Conservation (phyloP, 371 early-diverging fungal species). For the Parasitella parasitica region DNA sequence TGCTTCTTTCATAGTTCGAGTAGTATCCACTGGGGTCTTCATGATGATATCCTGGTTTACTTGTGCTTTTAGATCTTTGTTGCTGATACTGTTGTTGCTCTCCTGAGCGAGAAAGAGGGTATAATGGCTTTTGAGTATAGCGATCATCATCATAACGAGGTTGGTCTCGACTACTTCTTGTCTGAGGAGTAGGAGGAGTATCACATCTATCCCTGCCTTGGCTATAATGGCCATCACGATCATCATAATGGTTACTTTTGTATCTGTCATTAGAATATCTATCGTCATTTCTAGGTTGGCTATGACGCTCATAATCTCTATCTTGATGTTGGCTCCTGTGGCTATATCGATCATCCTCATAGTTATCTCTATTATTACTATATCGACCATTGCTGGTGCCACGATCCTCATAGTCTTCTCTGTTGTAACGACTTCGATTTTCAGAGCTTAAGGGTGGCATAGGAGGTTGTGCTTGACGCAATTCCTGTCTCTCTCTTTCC, state of each 20-base stretch:
- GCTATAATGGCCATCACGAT: not conserved
- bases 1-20: not conserved
- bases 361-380: not conserved
- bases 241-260: not conserved
- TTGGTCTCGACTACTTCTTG: not conserved
- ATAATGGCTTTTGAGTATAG: not conserved
- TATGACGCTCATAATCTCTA: not conserved
- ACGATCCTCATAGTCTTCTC: not conserved
- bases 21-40: not conserved
- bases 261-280: not conserved
- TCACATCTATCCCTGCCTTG: not conserved
- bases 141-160: not conserved
- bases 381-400: not conserved
- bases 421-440: not conserved
- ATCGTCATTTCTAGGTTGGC: not conserved
- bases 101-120: too few species aligned
- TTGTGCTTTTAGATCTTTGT: not conserved
- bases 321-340: not conserved
- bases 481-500: constrained; percentile 39
- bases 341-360: not conserved
- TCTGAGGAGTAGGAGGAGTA: not conserved
- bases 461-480: constrained; percentile 23
- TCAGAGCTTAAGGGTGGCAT: not conserved
- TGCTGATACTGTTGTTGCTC: not conserved
- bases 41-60: not conserved